Conservation (phyloP, 78 protist species). For the Bodo saltans region DNA sequence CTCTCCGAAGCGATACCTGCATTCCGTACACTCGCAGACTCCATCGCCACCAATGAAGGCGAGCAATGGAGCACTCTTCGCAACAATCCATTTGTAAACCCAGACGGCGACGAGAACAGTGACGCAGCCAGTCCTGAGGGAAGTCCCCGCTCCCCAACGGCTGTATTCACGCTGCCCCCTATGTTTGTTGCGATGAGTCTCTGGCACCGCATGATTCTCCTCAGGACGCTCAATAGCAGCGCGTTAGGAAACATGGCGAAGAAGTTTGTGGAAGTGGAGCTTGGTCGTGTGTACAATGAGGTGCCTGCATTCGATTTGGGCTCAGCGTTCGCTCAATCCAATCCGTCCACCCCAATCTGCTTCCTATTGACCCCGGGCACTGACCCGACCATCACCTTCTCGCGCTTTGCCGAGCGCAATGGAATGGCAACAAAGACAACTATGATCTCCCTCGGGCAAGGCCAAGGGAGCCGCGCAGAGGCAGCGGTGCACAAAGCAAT, state of each 20-base stretch:
- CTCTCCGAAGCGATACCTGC: no score
- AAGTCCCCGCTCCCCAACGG: slow-evolving; percentile 70
- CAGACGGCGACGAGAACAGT: slow-evolving; percentile 48
- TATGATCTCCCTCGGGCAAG: slow-evolving; percentile 67
- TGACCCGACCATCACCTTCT: slow-evolving; percentile 51
- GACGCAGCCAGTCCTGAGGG: slow-evolving; percentile 56
- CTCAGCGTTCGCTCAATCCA: slow-evolving; percentile 45
- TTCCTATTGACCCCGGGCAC: slow-evolving; percentile 72
- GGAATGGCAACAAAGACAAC: background rate
- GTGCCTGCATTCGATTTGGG: slow-evolving; percentile 43
- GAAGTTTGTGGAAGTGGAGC: slow-evolving; percentile 65
- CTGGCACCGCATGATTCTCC: slow-evolving; percentile 50
- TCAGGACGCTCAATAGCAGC: slow-evolving; percentile 44
- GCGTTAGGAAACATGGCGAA: slow-evolving; percentile 78
- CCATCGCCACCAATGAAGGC: no score
- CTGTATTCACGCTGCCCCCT: slow-evolving; percentile 69
- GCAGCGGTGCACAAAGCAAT: slow-evolving; percentile 10
- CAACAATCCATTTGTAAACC: no score
- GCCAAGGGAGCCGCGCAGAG: slow-evolving; percentile 60
- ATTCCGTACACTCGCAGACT: no score
- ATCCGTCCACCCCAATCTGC: slow-evolving; percentile 46
- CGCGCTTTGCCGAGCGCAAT: slow-evolving; percentile 4
- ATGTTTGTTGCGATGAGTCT: slow-evolving; percentile 51
- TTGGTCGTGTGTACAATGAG: slow-evolving; percentile 49
- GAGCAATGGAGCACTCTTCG: no score